Base-by-base conservation (phyloP, 1,284 basidiomycete species). In the Melampsora americana region DNA sequence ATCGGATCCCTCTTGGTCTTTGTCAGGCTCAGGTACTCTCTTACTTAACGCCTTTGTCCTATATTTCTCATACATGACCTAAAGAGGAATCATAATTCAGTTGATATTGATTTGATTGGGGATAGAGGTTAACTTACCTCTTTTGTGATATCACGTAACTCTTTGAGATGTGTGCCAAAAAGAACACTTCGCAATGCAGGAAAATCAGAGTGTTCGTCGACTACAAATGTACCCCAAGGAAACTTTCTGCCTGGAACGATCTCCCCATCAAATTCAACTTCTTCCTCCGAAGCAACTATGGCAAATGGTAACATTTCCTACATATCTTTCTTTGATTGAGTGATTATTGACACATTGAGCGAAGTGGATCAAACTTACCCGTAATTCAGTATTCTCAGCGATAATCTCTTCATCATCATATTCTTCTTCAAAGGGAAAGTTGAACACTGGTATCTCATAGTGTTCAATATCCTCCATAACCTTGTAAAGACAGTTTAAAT, bases 401-500 rank as follows among this genome's bases (percentile, higher is more conserved):
- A 99, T 95, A 4, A 95, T 98, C 81, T 99, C 96, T 82, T 98
- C 95, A 83, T 99, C 96, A 81, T 99, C 84, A 16, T 76, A 66
- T 35, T 76, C 73, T 6, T 56, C 39, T 39, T 76, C 73, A 42
- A 76, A 76, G 4, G 73, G 73, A 35, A 76, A 76, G 66, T 44
- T 99, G 88, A 99, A 99, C 64, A 99, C 91, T 7, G 96, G 95
- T 80, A 99, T 99, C 79, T 91, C 90, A 83, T 99, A 98, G 86
- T 98, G 88, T 82, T 98, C 95, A 80, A 99, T 98, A 83, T 99
- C 95, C 85, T 99, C 95, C 94, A 98, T 98, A 82, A 99, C 90
- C 92, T 95, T 79, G 14, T 14, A 61, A n/a, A 30, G 28, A 46
- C 11, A 16, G 14, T 32, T 35, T 9, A 20, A 5, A 26, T 16